Evolutionary conservation across 371 early-diverging fungal genomes (phyloP).

Genomic region (Syncephalastrum racemosum): DNA sequence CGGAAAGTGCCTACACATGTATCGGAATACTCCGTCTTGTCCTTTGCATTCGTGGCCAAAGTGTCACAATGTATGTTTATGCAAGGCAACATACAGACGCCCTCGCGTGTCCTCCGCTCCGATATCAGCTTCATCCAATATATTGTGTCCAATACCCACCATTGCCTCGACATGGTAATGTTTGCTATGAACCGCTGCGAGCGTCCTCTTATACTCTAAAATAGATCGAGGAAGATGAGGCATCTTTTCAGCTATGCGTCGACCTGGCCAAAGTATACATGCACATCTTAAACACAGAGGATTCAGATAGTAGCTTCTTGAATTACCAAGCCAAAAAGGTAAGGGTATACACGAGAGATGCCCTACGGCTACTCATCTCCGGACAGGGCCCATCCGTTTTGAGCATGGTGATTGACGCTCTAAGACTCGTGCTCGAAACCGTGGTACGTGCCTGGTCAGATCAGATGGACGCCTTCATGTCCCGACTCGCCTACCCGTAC

Average conservation of each 20-base stretch:
- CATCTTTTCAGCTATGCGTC: constrained; percentile 10
- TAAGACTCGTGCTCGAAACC: constrained; percentile 20
- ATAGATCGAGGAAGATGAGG: constrained; percentile 2
- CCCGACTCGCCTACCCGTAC: not conserved
- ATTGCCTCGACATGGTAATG: constrained; percentile 16
- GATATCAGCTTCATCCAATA: constrained; percentile 51
- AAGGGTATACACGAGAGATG: not conserved
- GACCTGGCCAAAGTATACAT: constrained; percentile 22
- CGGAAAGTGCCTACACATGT: constrained; percentile 22
- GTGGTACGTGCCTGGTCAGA: constrained; percentile 32
- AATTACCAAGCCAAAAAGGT: constrained; percentile 33
- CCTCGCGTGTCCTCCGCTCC: constrained; percentile 21
- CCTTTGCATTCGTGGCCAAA: constrained; percentile 26
- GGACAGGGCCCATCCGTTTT: constrained; percentile 18
- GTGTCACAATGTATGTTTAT: constrained; percentile 34
- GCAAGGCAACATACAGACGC: constrained; percentile 16
- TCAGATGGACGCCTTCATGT: constrained; percentile 5
- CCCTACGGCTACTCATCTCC: constrained; percentile 8
- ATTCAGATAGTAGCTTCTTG: constrained; percentile 39
- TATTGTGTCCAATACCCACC: constrained; percentile 28
- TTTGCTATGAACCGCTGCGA: not conserved
- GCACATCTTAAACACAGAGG: constrained; percentile 30
- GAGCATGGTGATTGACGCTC: constrained; percentile 14
- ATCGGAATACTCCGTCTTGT: constrained; percentile 19
- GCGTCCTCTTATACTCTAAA: not conserved